These are phyloP conservation scores for Saccharomycopsis babjevae DNA, from an alignment of 805 yeast species.

Conservation along the genomic window DNA sequence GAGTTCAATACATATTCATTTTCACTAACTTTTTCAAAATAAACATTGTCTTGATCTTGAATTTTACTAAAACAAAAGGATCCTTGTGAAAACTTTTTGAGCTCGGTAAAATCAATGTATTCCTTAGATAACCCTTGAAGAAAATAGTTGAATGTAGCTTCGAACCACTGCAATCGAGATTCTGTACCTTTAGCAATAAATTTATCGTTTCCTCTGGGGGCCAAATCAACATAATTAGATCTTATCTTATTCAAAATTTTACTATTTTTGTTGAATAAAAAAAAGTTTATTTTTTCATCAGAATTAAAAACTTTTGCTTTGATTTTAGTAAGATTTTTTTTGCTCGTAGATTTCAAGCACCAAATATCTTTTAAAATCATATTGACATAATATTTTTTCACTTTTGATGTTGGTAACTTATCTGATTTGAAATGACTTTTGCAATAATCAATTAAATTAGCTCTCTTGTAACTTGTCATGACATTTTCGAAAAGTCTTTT, in stretches of 20 bases:
- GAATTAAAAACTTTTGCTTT: slow-evolving; percentile 6
- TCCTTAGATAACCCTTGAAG: slow-evolving; percentile 1
- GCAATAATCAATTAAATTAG: slow-evolving; percentile 4
- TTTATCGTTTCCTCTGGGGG: not conserved
- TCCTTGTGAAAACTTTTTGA: slow-evolving; percentile 2
- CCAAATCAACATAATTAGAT: slow-evolving; percentile 5
- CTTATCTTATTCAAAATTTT: slow-evolving; percentile 6
- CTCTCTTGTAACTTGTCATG: not conserved
- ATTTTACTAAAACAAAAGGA: slow-evolving; percentile 19
- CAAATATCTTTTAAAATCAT: slow-evolving; percentile 9
- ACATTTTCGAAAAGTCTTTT: not conserved
- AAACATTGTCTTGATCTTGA: slow-evolving; percentile 29
- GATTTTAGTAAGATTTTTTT: not conserved
- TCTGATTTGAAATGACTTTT: not conserved
- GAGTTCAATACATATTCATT: slow-evolving; percentile 26
- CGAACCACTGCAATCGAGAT: slow-evolving; percentile 16
- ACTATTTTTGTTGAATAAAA: slow-evolving; percentile 8
- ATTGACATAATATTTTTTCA: slow-evolving; percentile 5
- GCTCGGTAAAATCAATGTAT: slow-evolving; percentile 5
- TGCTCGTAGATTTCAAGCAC: slow-evolving; percentile 2
- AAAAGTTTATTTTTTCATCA: slow-evolving; percentile 7
- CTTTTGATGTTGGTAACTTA: not conserved
- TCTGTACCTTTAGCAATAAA: slow-evolving; percentile 8
- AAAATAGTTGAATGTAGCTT: slow-evolving; percentile 9
- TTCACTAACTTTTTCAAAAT: slow-evolving; percentile 24